phyloP scores from a whole-genome alignment of 495 filamentous ascomycete species.

The Neurospora sp. region DNA sequence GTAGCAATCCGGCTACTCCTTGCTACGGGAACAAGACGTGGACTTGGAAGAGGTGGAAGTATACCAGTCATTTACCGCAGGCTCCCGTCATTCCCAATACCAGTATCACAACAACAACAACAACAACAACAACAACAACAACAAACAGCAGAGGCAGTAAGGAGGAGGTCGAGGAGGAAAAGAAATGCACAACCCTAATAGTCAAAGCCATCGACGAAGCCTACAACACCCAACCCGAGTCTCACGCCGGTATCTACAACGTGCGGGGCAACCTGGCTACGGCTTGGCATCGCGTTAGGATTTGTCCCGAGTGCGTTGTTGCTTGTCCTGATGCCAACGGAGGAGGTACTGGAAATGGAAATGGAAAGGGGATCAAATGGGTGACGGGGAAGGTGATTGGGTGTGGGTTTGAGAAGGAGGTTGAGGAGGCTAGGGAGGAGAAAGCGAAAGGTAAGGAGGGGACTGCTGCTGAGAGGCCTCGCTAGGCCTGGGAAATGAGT shows the following conservation, averaged over 20 bases:
- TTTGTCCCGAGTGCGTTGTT: slow-evolving; percentile 19
- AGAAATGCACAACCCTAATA: slow-evolving; percentile 30
- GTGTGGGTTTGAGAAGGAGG: neutral
- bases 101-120: too few species aligned
- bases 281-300: slow-evolving; percentile 42
- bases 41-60: slow-evolving; percentile 47
- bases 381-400: slow-evolving; percentile 6
- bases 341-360: neutral
- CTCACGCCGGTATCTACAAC: slow-evolving; percentile 41
- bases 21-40: slow-evolving; percentile 34
- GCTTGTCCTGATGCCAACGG: neutral
- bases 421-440: neutral
- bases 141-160: slow-evolving; percentile 2
- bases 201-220: slow-evolving; percentile 50
- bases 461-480: neutral
- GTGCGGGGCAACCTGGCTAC: slow-evolving; percentile 44
- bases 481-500: neutral
- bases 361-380: neutral
- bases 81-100: neutral
- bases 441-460: neutral
- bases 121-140: neutral
- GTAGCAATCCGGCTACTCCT: too few species aligned
- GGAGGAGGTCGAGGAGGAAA: neutral
- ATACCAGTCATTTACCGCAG: slow-evolving; percentile 18
- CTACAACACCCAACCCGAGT: slow-evolving; percentile 48